A percentile compares a stretch with the other conserved stretches of the same genome.
Evolutionary conservation across 2,329 filamentous ascomycete species (phyloP).

Genomic region (Fusarium sp.): DNA sequence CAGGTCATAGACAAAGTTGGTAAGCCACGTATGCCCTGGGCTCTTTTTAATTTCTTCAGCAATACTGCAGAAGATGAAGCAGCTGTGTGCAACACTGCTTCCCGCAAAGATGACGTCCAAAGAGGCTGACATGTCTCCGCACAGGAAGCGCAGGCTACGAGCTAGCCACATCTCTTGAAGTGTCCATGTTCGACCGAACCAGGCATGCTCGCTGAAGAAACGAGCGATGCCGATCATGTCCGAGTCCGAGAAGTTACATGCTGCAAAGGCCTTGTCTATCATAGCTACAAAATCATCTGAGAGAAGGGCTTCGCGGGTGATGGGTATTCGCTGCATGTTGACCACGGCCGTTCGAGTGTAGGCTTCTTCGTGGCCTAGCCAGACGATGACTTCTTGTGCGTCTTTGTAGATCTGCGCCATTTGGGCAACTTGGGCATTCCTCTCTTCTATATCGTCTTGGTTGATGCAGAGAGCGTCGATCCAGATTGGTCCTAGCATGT

Average conservation of each 20-base stretch:
- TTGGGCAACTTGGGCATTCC: not conserved
- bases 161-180: constrained; percentile 13
- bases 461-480: constrained; percentile 7
- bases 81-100: not conserved
- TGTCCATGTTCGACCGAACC: constrained; percentile 8
- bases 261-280: not conserved
- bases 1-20: constrained; percentile 4
- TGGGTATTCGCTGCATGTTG: not conserved
- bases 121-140: not conserved
- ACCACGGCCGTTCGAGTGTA: not conserved
- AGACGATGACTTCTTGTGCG: constrained; percentile 1
- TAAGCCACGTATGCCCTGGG: not conserved
- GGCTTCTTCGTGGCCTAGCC: not conserved
- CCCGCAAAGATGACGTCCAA: not conserved
- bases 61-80: not conserved
- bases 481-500: not conserved
- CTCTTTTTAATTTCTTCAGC: not conserved
- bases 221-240: not conserved
- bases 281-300: not conserved
- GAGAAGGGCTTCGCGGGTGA: constrained; percentile 1
- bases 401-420: not conserved
- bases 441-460: constrained; percentile 1
- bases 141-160: constrained; percentile 4
- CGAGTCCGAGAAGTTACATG: not conserved
- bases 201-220: constrained; percentile 4